Evolutionary conservation across 75 land plant species (phyloP).

Genomic region (Ceratopteris richardii): DNA sequence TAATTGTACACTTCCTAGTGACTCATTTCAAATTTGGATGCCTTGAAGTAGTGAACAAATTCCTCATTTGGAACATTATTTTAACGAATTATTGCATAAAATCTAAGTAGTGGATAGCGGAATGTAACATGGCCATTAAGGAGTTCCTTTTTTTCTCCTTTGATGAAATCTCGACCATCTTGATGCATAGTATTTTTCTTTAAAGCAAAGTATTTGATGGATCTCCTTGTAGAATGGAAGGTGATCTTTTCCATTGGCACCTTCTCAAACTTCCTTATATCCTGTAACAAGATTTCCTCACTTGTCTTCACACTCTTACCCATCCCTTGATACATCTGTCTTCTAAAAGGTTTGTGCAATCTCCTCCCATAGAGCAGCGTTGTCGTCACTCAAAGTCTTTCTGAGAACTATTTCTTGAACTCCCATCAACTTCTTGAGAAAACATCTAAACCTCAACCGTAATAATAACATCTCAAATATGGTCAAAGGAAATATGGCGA

Average conservation of each 20-base stretch:
- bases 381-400: constrained; percentile 34
- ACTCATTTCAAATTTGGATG: no score
- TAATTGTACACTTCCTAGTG: no score
- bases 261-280: constrained; percentile 46
- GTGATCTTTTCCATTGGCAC: constrained; percentile 28
- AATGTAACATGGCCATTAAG: no score
- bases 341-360: constrained; percentile 29
- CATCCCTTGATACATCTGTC: constrained; percentile 25
- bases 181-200: constrained; percentile 11
- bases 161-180: constrained; percentile 12
- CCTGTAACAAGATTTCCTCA: constrained; percentile 27
- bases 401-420: no score
- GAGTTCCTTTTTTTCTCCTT: no score
- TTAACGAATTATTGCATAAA: no score
- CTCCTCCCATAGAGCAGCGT: constrained; percentile 48
- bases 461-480: no score
- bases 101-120: no score
- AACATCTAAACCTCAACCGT: no score
- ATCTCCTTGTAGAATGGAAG: constrained; percentile 43
- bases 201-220: constrained; percentile 20
- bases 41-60: no score
- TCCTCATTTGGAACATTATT: constrained; percentile 8
- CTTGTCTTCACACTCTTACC: constrained; percentile 40
- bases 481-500: no score
- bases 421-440: no score